Base-by-base conservation (phyloP, 805 yeast species). In the Yamadazyma ubonensis region DNA sequence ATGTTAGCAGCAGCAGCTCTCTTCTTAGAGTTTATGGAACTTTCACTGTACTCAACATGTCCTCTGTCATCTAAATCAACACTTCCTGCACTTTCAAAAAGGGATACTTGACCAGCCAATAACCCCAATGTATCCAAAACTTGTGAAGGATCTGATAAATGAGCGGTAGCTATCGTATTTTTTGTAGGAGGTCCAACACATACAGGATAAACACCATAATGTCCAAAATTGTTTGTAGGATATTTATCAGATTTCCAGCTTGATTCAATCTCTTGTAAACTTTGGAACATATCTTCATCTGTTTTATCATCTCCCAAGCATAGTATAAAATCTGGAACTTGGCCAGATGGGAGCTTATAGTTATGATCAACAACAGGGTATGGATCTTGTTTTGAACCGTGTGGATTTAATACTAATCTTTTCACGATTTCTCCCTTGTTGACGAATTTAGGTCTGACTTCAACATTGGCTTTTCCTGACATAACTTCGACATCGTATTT, bases 391-490 rank as follows among this genome's bases (percentile, higher is more conserved):
- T 73, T 65, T 1, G 66, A 57, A 3, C 86, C 86, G 57, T 83
- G 83, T 14, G 76, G 72, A 41, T 76, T 76, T 52, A 79, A 66
- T 8, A 87, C 86, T 42, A 91, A 71, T 45, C 89, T 67, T 56
- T 79, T 84, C 26, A 86, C 98, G 54, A 93, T 93, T 62, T 91
- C 99, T 42, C 99, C 99, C 62, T 93, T 93, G 68, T 93, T 93
- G 39, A 91, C 88, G 59, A 89, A 86, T 44, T 79, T 78, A 10
- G 99, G 99, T 48, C 99, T 75, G n/a, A 93, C 98, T 65, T 93
- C 99, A 33, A 93, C 76, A 56, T 93, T 93, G 22, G 98, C 98
- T 64, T 93, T 93, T 33, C 99, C 99, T 10, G 84, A 73, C 97
- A 93, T 91, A 11, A 93, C 93, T 56, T 93, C 99, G 30, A 93